Percentiles rank a stretch among this genome's conserved stretches.
These are phyloP conservation scores for Daldinia caldariorum DNA, from an alignment of 495 filamentous ascomycete genomes.

Conservation along the genomic window DNA sequence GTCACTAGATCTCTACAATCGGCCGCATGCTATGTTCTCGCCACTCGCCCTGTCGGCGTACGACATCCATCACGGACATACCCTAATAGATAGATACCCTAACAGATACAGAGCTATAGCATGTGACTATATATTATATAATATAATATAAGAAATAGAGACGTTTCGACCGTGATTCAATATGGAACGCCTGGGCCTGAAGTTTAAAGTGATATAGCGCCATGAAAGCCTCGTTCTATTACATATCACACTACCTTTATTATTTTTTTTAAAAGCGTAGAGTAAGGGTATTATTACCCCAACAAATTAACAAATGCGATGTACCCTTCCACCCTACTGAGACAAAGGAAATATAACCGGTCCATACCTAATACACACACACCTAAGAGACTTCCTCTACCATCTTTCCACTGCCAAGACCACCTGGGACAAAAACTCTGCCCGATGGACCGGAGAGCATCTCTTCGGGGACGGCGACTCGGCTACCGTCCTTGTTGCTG, in stretches of 20 bases:
- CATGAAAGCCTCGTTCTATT: constrained; percentile 1
- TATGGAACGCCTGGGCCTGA: not conserved
- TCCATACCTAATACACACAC: not conserved
- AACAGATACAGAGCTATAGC: no score
- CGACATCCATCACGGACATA: no score
- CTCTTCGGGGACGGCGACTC: constrained; percentile 79
- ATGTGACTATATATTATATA: no score
- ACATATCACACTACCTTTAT: not conserved
- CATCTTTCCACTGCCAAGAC: constrained; percentile 50
- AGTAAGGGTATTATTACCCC: not conserved
- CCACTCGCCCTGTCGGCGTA: no score
- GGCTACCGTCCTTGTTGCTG: constrained; percentile 73
- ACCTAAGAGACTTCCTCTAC: constrained; percentile 55
- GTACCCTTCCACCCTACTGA: not conserved
- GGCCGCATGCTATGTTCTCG: no score
- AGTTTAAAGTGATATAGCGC: not conserved
- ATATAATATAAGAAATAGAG: not conserved
- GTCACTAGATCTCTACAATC: no score
- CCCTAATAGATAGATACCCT: no score
- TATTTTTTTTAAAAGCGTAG: not conserved
- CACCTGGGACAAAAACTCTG: constrained; percentile 61
- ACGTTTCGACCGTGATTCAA: no score
- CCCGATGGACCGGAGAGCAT: constrained; percentile 79
- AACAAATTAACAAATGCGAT: not conserved
- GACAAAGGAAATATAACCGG: not conserved